Base-by-base conservation (phyloP, 345 rosid species). In the Moricandia moricandioides region DNA sequence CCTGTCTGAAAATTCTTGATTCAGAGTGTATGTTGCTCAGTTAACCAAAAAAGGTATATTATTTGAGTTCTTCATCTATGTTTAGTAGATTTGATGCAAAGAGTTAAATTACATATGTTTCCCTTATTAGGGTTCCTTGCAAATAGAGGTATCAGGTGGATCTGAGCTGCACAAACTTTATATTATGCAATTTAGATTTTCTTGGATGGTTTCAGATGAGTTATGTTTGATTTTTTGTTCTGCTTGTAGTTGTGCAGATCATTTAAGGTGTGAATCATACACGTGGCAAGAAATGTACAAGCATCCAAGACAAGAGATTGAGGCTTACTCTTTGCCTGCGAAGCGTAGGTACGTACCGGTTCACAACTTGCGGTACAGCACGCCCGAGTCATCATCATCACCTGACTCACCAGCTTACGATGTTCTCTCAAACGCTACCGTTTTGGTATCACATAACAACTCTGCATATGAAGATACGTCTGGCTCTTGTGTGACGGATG, bases 401-500 rank as follows among this genome's bases (percentile, higher is more conserved):
- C 85, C 87, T 29, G 75, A 70, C 21, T 82, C 68, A 45, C 49
- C 76, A 56, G 59, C 52, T 27, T 72, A 88, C 80, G 83, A 81
- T 65, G 65, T 83, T 68, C 66, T 86, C 7, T 86, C 87, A 39
- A 75, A 85, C 21, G 68, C 77, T 56, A 73, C 70, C 6, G 84
- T 82, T 62, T 31, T 61, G 3, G 24, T 31, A 14, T 61, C 65
- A 14, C 62, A 60, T 13, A 83, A 52, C 49, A 79, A 75, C 61
- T 90, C 96, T 65, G 89, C 91, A 9, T 92, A 85, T 49, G 84
- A 83, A 76, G 72, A 90, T 49, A 17, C 85, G 12, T 86, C 91
- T 61, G 85, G 90, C 11, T 93, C 96, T 26, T 93, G 91, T 73
- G 78, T 88, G 63, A 91, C 96, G 2, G 89, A 91, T 21, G 93